Base-by-base conservation (phyloP, 805 yeast species). In the Ogataea allantospora region DNA sequence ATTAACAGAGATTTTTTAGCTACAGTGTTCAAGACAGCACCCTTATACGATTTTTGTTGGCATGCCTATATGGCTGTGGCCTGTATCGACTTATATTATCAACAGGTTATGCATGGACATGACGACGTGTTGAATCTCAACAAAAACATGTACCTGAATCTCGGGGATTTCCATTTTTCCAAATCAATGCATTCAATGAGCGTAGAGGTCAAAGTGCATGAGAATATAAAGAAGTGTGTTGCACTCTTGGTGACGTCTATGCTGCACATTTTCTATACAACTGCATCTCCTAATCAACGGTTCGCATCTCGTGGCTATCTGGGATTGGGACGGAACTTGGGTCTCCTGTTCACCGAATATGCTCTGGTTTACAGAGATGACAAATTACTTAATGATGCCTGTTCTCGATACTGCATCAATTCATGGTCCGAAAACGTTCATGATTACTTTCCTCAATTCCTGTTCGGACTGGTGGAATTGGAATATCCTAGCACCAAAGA, bases 91-190 rank as follows among this genome's bases (percentile, higher is more conserved):
- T 41, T 54, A 16, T 50, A 51, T 20, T 43, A 51, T 29, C 56
- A 50, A 33, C 48, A 47, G 26, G 39, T 31, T 19, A 39, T 48
- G 48, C 33, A 36, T 26, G 51, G 51, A 3, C 40, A 35, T 13
- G 57, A 52, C 27, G 46, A 43, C 18, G 48, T 52, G 2, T 31
- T 54, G 19, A 39, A 51, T 25, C 33, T 52, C 11, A 33, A 42
- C n/a, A 40, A 28, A 18, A 30, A 29, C 3, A 31, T 51, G 1
- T 53, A 54, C 30, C 22, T 50, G 17, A 32, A 44, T 15, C 33
- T 54, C 15, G 55, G 53, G 13, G 51, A 51, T 13, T 51, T 35
- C 27, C 57, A 54, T 38, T 39, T 51, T 15, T 36, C 48, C n/a
- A 40, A 44, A 29, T 49, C 54, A n/a, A 39, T 54, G 40, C 28